phyloP scores from a whole-genome alignment of 768 basidiomycete species.

The Trametes maxima region DNA sequence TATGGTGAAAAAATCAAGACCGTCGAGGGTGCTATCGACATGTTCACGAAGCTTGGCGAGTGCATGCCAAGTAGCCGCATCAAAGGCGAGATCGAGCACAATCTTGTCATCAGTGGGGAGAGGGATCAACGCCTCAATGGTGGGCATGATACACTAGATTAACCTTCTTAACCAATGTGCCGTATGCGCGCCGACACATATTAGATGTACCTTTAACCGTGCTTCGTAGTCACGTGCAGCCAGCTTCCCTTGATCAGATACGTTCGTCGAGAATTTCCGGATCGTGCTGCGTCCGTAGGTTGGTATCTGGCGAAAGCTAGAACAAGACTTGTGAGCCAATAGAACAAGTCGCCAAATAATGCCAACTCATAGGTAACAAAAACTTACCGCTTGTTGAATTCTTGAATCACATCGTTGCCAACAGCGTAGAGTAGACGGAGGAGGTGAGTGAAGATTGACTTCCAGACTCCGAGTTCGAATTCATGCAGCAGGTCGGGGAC shows the following conservation, averaged over 20 bases:
- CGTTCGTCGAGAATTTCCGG: neutral
- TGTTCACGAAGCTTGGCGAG: neutral
- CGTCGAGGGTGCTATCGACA: neutral
- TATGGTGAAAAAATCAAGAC: neutral
- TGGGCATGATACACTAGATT: neutral
- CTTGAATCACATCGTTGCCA: constrained; percentile 8
- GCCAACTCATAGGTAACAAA: neutral
- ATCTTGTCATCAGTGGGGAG: neutral
- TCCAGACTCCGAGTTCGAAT: constrained; percentile 40
- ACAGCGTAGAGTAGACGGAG: constrained; percentile 26
- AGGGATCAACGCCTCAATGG: neutral
- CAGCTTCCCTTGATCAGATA: neutral
- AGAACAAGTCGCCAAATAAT: neutral
- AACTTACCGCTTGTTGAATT: constrained; percentile 22
- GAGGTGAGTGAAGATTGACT: constrained; percentile 32
- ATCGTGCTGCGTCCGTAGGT: neutral
- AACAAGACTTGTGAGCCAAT: neutral
- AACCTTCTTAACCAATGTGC: neutral
- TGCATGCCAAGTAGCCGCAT: neutral
- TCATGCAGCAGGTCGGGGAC: constrained; percentile 39
- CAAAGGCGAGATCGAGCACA: neutral
- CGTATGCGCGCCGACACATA: neutral
- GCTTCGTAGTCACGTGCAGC: constrained; percentile 1
- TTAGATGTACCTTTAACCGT: neutral
- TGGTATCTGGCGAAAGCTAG: neutral